These are phyloP conservation scores for Xerocomus amazonicus DNA, from an alignment of 1,284 basidiomycete species.

Conservation along the genomic window DNA sequence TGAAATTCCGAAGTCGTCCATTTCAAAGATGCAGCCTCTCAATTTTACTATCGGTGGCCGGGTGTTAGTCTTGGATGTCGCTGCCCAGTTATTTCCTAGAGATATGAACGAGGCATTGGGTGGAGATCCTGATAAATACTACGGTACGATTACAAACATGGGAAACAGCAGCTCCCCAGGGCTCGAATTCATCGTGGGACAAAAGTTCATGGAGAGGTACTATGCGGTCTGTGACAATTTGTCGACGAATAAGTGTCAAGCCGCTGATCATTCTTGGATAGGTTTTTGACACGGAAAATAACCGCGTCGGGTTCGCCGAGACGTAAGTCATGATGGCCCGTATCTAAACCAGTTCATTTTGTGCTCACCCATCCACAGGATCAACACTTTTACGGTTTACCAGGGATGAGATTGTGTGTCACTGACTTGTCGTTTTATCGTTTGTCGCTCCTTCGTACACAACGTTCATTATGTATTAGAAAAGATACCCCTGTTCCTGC, in stretches of 20 bases:
- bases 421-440: no score
- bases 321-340: constrained; percentile 19
- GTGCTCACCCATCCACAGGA: constrained; percentile 9
- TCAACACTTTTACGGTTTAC: constrained; percentile 6
- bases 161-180: constrained; percentile 14
- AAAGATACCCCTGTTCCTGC: no score
- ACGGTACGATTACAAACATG: constrained; percentile 13
- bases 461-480: no score
- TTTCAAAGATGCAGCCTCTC: constrained; percentile 19
- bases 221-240: constrained; percentile 18
- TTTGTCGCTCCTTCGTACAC: no score
- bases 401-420: neutral
- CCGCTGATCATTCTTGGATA: constrained; percentile 1
- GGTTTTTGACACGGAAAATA: constrained; percentile 25
- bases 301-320: constrained; percentile 24
- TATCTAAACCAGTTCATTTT: neutral
- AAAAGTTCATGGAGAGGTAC: constrained; percentile 31
- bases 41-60: constrained; percentile 16
- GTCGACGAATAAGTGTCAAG: neutral
- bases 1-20: constrained; percentile 1
- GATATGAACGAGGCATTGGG: constrained; percentile 18
- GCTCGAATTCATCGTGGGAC: constrained; percentile 26
- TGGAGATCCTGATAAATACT: constrained; percentile 15
- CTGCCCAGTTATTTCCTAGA: constrained; percentile 25
- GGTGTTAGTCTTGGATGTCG: constrained; percentile 18